Percentiles rank a stretch among this genome's conserved stretches.
phyloP scores from a whole-genome alignment of 768 basidiomycete genomes.

The Boletus barrowsii region DNA sequence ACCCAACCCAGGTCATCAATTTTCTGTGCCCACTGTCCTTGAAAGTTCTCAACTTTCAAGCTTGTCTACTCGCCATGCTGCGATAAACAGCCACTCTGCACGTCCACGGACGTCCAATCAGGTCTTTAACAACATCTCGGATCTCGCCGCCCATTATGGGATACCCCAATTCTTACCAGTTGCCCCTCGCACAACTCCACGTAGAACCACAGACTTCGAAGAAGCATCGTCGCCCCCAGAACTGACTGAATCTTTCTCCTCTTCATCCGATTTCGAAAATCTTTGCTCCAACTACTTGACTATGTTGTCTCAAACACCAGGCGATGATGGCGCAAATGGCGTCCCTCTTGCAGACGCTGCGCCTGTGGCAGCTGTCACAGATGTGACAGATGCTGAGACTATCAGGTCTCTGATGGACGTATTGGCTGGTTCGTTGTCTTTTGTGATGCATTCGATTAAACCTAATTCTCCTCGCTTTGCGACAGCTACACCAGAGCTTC shows the following conservation, averaged over 20 bases:
- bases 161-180: slow-evolving; percentile 70
- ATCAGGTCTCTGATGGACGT: slow-evolving; percentile 40
- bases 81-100: slow-evolving; percentile 49
- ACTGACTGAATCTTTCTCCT: slow-evolving; percentile 21
- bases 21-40: slow-evolving; percentile 37
- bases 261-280: slow-evolving; percentile 38
- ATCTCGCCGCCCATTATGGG: slow-evolving; percentile 76
- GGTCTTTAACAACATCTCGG: slow-evolving; percentile 63
- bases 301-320: slow-evolving; percentile 58
- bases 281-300: slow-evolving; percentile 63
- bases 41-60: slow-evolving; percentile 58
- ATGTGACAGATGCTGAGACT: slow-evolving; percentile 27
- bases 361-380: slow-evolving; percentile 20
- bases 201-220: slow-evolving; percentile 36
- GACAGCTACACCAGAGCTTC: slow-evolving; percentile 39
- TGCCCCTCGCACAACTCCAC: slow-evolving; percentile 58
- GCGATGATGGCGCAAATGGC: slow-evolving; percentile 35
- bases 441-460: rapidly evolving
- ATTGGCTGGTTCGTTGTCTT: slow-evolving; percentile 32
- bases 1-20: slow-evolving; percentile 39
- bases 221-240: slow-evolving; percentile 29
- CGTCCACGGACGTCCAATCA: slow-evolving; percentile 68
- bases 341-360: slow-evolving; percentile 31
- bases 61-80: slow-evolving; percentile 49
- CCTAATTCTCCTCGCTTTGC: background rate